phyloP scores from a whole-genome alignment of 768 basidiomycete species.

The Trametes cubensis region DNA sequence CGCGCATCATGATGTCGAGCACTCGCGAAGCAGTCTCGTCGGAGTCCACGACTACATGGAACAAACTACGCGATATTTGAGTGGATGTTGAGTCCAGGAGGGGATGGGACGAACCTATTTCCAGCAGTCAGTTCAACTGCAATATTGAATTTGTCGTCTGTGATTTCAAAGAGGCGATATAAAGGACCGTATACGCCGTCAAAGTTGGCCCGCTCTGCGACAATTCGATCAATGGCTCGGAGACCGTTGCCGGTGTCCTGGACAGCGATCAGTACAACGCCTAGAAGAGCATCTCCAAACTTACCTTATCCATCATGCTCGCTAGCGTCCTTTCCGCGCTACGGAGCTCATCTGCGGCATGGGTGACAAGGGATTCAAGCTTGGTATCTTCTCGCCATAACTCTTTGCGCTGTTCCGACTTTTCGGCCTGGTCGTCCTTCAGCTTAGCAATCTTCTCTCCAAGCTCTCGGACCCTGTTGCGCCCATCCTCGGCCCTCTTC shows the following conservation, averaged over 20 bases:
- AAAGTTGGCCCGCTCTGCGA: constrained; percentile 67
- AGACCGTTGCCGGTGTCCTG: constrained; percentile 93
- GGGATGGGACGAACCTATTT: constrained; percentile 65
- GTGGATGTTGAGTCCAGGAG: background rate
- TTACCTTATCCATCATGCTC: constrained; percentile 95
- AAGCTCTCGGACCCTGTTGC: constrained; percentile 56
- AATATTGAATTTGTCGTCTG: constrained; percentile 85
- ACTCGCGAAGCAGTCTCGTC: constrained; percentile 90
- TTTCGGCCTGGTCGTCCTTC: constrained; percentile 68
- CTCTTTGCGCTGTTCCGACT: constrained; percentile 85
- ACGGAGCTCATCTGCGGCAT: constrained; percentile 80
- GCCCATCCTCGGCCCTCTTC: constrained; percentile 66
- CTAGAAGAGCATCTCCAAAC: background rate
- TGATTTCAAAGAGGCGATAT: constrained; percentile 90
- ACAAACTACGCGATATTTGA: constrained; percentile 59
- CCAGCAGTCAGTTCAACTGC: constrained; percentile 95
- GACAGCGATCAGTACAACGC: background rate
- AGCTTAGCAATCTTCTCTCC: constrained; percentile 59
- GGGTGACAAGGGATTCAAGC: constrained; percentile 71
- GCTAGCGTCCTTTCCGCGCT: constrained; percentile 77
- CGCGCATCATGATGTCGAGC: constrained; percentile 91
- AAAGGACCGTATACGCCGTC: constrained; percentile 92
- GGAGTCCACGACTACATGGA: constrained; percentile 97
- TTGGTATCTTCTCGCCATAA: constrained; percentile 95
- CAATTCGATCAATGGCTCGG: constrained; percentile 79